A percentile compares a stretch with the other conserved stretches of the same genome.
These are phyloP conservation scores for Ligustrum vulgare DNA, from an alignment of 257 asterid species.

Conservation along the genomic window DNA sequence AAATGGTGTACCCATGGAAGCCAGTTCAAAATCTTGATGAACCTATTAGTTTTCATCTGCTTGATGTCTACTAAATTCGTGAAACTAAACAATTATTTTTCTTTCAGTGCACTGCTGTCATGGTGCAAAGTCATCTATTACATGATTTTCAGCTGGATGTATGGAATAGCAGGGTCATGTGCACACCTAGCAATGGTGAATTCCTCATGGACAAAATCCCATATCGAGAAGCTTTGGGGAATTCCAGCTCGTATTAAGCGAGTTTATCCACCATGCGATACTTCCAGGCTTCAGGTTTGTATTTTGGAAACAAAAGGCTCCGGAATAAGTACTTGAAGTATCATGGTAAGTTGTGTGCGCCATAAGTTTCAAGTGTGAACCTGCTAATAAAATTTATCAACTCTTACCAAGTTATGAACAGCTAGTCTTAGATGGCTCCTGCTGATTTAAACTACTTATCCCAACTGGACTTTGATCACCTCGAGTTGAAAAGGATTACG, in stretches of 20 bases:
- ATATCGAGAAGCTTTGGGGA: constrained; percentile 90
- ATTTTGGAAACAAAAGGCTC: constrained; percentile 1
- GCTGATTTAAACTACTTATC: background rate
- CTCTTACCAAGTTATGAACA: background rate
- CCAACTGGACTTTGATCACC: background rate
- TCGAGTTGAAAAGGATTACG: background rate
- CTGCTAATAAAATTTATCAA: background rate
- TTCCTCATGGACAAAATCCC: constrained; percentile 92
- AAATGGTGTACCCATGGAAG: background rate
- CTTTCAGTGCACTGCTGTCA: constrained; percentile 64
- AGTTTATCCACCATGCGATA: constrained; percentile 96
- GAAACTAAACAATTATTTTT: constrained; percentile 33
- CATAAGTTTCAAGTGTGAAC: background rate
- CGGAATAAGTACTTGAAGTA: background rate
- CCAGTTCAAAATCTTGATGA: constrained; percentile 5
- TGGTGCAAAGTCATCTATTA: constrained; percentile 72
- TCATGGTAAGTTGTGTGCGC: background rate
- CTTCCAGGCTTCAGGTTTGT: constrained; percentile 84
- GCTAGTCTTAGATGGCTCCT: background rate
- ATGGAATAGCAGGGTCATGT: constrained; percentile 79
- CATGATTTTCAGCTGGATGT: constrained; percentile 77
- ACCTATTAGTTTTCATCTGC: background rate
- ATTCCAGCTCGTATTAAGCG: constrained; percentile 67
- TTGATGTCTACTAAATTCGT: background rate
- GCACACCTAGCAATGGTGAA: constrained; percentile 89